Evolutionary conservation across 1,284 basidiomycete genomes (phyloP), one percentile per base, ranked within the genome.

Genomic region (Golubevia pallescens): DNA sequence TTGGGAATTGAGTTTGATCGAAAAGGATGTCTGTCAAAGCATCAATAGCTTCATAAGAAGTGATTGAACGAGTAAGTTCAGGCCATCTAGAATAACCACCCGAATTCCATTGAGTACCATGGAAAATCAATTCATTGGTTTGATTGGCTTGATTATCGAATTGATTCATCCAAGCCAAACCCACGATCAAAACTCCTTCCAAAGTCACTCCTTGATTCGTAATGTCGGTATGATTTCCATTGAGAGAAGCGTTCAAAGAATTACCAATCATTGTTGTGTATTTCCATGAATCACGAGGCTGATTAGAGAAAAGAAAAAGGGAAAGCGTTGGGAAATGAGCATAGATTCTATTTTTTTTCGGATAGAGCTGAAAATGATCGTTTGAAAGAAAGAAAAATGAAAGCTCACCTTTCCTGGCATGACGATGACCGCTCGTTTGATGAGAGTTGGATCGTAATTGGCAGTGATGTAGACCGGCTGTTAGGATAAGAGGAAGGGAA

Each of bases 271-370:
- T 65, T 57, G 71, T 74, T 54, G 75, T 76, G 61, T 77, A 78
- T 58, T 75, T 76, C 81, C 81, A 85, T 23, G 68, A 74, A 59
- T 85, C 78, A 19, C 80, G 59, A 28, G 79, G 73, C 66, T 74
- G 59, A 32, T 34, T 1, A 14, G 10, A 3, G 51, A 13, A 4
- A 52, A 16, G 10, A 5, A 23, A 14, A 66, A 59, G 28, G 51
- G 20, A 55, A 34, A 32, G 65, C 5, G 34, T 10, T 4, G 34
- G 10, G 10, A 38, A 38, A 38, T 10, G 34, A 38, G 34, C 5
- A 5, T 38, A 38, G 34, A 5, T 38, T 38, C 5, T 10, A 5
- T 38, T 38, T 10, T 38, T 38, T 38, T 38, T 38, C 10, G 34
- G 34, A 5, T n/a, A n/a, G n/a, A n/a, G n/a, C n/a, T n/a, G n/a